Evolutionary conservation across 2,329 filamentous ascomycete genomes (phyloP).

Genomic region (Polytolypa hystricis): DNA sequence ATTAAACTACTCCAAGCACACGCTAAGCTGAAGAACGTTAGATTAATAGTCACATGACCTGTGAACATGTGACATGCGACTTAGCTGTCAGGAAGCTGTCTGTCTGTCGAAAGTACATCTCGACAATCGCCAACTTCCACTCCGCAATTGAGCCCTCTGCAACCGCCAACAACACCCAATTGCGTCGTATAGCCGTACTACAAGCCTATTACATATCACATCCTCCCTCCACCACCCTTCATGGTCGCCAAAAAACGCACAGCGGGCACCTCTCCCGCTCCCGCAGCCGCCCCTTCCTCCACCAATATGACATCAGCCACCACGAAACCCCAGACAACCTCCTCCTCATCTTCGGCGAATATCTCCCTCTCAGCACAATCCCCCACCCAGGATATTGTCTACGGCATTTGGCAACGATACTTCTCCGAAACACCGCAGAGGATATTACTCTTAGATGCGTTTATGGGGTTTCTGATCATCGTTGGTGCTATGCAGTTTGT

Average conservation of each 20-base stretch:
- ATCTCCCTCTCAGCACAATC: conserved; percentile 28
- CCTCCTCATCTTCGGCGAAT: conserved; percentile 17
- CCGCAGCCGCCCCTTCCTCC: conserved; percentile 14
- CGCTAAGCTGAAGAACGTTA: no score
- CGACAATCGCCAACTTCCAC: no score
- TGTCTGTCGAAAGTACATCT: no score
- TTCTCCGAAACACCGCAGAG: conserved; percentile 71
- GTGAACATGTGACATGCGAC: no score
- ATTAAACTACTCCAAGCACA: no score
- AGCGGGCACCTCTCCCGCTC: conserved; percentile 9
- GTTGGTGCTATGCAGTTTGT: conserved; percentile 86
- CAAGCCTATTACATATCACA: no score
- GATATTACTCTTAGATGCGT: conserved; percentile 81
- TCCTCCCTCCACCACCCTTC: conserved; percentile 2
- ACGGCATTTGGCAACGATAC: conserved; percentile 69
- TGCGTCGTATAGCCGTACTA: background rate
- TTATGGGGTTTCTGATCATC: conserved; percentile 75
- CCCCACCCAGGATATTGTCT: conserved; percentile 46
- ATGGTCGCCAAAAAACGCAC: conserved; percentile 24
- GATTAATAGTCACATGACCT: no score
- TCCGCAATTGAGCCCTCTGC: no score
- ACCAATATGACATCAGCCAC: conserved; percentile 14
- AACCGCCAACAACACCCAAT: no score
- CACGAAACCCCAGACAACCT: conserved; percentile 16
- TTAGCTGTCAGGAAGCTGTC: no score